Evolutionary conservation across 2,329 filamentous ascomycete species (phyloP), one percentile per base, ranked within the genome.

Genomic region (Aspergillus pseudotamarii): DNA sequence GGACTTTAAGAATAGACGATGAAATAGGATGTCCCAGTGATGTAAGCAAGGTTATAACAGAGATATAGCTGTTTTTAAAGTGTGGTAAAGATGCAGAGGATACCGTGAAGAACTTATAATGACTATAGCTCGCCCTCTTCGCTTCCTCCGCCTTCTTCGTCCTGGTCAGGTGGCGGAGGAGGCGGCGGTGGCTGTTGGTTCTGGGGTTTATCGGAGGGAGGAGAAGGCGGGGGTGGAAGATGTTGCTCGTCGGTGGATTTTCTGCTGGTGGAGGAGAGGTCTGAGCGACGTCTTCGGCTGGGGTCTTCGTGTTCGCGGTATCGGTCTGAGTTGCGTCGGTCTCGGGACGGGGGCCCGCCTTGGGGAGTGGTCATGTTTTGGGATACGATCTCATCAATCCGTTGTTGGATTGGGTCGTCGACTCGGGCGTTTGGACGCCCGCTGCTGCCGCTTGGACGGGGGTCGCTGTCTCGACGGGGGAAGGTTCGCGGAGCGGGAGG

Each of bases 121-220:
- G 12, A 36, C 12, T 61, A 80, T 41, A 80, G 69, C 64, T 81
- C 79, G 16, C 79, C 79, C 60, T 81, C 79, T 65, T 81, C 79
- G 58, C 79, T 81, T 4, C 79, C 78, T 32, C 72, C 77, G 8
- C 73, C 77, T 48, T 78, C 76, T 23, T 73, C 73, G 23, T 68
- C 64, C 38, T 53, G 36, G 26, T 58, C 60, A 50, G 55, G 38
- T 5, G 63, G 41, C 38, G 56, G 53, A 32, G 64, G 64, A 19
- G 62, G 61, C 16, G 63, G 58, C 8, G 63, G 58, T 9, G 53
- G 51, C 19, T 36, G 51, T 23, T 54, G 51, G 11, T 38, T 32
- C 30, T 55, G 51, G 32, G 12, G 32, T 4, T 14, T 51, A 50
- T 66, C 70, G 65, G 14, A 38, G 1, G 60, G 41, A 4, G 61